Percentiles rank a stretch among this genome's conserved stretches.
Evolutionary conservation across 768 basidiomycete genomes (phyloP).

Genomic region (Suillus weaverae): DNA sequence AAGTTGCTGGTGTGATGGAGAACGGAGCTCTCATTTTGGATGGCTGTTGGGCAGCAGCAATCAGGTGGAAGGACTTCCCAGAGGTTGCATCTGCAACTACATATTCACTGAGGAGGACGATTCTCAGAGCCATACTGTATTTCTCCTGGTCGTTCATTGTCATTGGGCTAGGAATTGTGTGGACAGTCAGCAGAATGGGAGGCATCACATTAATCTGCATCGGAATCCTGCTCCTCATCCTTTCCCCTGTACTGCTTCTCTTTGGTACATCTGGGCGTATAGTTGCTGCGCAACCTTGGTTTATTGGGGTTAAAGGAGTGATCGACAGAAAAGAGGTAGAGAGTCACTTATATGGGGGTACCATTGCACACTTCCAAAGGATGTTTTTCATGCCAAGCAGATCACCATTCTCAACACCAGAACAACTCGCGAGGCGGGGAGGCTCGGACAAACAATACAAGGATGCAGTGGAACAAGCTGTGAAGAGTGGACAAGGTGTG

Average conservation of each 20-base stretch:
- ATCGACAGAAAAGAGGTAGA: conserved; percentile 8
- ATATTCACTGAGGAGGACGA: conserved; percentile 5
- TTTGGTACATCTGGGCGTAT: conserved; percentile 18
- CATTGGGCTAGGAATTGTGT: background rate
- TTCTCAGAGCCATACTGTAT: conserved; percentile 11
- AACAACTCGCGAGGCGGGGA: background rate
- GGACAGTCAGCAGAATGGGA: background rate
- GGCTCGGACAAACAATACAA: background rate
- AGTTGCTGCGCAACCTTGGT: conserved; percentile 16
- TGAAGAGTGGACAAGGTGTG: background rate
- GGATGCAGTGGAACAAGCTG: background rate
- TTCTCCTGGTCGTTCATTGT: conserved; percentile 11
- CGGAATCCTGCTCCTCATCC: conserved; percentile 4
- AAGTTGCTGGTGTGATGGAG: conserved; percentile 18
- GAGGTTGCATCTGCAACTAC: conserved; percentile 9
- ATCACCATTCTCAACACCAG: background rate
- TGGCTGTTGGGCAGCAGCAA: conserved; percentile 16
- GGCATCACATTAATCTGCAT: conserved; percentile 4
- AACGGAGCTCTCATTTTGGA: conserved; percentile 18
- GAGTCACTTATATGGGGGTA: conserved; percentile 15
- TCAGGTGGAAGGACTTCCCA: conserved; percentile 23
- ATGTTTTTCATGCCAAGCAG: background rate
- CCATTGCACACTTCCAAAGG: conserved; percentile 1
- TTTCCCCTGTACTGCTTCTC: conserved; percentile 10
- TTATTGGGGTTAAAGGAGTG: conserved; percentile 22